Evolutionary conservation across 768 basidiomycete species (phyloP).

Genomic region (Auriscalpium orientale): DNA sequence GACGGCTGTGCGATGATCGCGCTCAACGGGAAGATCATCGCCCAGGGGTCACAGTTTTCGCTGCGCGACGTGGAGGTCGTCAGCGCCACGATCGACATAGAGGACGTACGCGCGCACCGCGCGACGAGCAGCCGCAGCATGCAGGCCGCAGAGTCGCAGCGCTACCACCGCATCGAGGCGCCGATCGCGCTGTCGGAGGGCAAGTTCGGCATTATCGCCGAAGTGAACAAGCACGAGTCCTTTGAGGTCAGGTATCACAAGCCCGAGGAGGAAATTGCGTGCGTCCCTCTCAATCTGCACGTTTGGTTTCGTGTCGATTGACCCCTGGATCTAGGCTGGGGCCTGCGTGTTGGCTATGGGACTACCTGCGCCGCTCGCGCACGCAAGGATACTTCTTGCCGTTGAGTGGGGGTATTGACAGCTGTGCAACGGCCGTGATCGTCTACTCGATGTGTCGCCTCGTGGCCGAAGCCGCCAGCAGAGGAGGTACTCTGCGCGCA

Average conservation of each 20-base stretch:
- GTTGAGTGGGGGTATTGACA: slow-evolving; percentile 93
- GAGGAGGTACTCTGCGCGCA: slow-evolving; percentile 48
- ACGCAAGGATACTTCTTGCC: slow-evolving; percentile 95
- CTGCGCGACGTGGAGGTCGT: slow-evolving; percentile 94
- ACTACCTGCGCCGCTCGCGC: slow-evolving; percentile 89
- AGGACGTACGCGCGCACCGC: slow-evolving; percentile 88
- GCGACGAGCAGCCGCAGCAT: slow-evolving; percentile 77
- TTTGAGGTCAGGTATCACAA: slow-evolving; percentile 64
- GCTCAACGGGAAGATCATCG: slow-evolving; percentile 84
- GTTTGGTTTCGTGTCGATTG: neutral
- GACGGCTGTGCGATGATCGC: slow-evolving; percentile 97
- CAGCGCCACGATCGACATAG: slow-evolving; percentile 93
- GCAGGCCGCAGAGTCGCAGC: slow-evolving; percentile 73
- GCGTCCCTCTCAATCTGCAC: slow-evolving; percentile 24
- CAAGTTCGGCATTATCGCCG: slow-evolving; percentile 52
- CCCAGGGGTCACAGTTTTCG: slow-evolving; percentile 96
- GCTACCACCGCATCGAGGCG: slow-evolving; percentile 79
- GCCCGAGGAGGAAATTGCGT: slow-evolving; percentile 98
- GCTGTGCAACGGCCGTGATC: slow-evolving; percentile 93
- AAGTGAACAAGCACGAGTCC: slow-evolving; percentile 17
- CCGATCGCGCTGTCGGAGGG: slow-evolving; percentile 74
- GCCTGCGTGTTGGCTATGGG: slow-evolving; percentile 99
- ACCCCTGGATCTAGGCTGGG: slow-evolving; percentile 55
- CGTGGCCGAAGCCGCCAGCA: slow-evolving; percentile 69
- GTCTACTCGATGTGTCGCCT: slow-evolving; percentile 95